Percentiles rank a stretch among this genome's conserved stretches.
These are phyloP conservation scores for Amphirosellinia nigrospora DNA, from an alignment of 495 filamentous ascomycete species.

Conservation along the genomic window DNA sequence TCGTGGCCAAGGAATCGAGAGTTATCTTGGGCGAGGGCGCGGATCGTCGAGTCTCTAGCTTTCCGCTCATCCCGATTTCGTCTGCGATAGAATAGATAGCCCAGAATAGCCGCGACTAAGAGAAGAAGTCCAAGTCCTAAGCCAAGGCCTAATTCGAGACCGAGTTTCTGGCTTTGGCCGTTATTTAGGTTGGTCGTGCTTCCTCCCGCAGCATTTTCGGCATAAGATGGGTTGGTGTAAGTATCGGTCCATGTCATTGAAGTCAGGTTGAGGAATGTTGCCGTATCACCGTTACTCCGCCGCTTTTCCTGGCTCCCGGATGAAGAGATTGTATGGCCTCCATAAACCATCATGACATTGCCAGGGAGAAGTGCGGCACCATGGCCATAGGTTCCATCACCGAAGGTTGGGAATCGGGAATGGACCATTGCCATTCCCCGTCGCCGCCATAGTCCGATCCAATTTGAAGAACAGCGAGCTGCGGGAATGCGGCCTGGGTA, in stretches of 20 bases:
- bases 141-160: conserved; percentile 75
- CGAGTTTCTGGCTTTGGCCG: conserved; percentile 25
- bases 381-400: conserved; percentile 78
- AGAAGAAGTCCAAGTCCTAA: conserved; percentile 70
- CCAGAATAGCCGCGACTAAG: conserved; percentile 53
- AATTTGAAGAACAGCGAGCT: conserved; percentile 76
- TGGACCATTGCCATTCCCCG: conserved; percentile 75
- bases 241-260: conserved; percentile 71
- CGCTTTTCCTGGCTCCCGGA: conserved; percentile 46
- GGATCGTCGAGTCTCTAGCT: conserved; percentile 46
- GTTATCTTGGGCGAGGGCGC: conserved; percentile 47
- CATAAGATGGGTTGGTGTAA: conserved; percentile 66
- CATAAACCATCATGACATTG: conserved; percentile 86
- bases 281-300: conserved; percentile 44
- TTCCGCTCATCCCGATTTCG: conserved; percentile 45
- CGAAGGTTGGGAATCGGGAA: conserved; percentile 61
- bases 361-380: conserved; percentile 83
- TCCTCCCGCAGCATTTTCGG: conserved; percentile 6
- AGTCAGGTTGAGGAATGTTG: conserved; percentile 80
- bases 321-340: conserved; percentile 73
- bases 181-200: conserved; percentile 29
- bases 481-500: conserved; percentile 74
- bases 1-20: conserved; percentile 40
- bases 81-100: conserved; percentile 66
- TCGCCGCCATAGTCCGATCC: conserved; percentile 71